These are phyloP conservation scores for Tieghemiomyces parasiticus DNA, from an alignment of 192 early-diverging fungal species.

Conservation along the genomic window DNA sequence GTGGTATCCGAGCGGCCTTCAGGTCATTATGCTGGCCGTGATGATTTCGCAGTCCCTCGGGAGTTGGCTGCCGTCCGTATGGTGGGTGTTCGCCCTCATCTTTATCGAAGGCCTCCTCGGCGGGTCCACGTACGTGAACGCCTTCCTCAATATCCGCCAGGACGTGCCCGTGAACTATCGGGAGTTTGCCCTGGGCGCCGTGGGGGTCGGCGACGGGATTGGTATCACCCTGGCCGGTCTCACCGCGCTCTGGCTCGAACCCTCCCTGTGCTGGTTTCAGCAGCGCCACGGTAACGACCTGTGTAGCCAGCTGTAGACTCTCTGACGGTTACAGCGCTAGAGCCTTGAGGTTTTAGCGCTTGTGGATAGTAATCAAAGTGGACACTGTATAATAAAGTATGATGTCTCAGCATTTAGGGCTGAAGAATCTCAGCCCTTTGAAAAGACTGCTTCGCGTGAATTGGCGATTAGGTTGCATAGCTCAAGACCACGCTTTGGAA, in stretches of 20 bases:
- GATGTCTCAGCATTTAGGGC: too few relatives aligned
- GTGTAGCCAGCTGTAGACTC: slow-evolving; percentile 5
- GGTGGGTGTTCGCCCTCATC: slow-evolving; percentile 19
- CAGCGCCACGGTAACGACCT: neutral
- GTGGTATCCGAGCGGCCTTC: slow-evolving; percentile 21
- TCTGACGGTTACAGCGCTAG: too few relatives aligned
- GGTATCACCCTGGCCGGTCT: slow-evolving; percentile 24
- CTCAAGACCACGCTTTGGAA: too few relatives aligned
- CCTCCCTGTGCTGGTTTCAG: slow-evolving; percentile 15
- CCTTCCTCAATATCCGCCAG: slow-evolving; percentile 19
- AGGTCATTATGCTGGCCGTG: slow-evolving; percentile 15
- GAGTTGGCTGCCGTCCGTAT: slow-evolving; percentile 17
- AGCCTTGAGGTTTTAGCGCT: too few relatives aligned
- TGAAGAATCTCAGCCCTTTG: too few relatives aligned
- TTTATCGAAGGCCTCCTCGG: slow-evolving; percentile 27
- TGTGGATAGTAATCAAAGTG: too few relatives aligned
- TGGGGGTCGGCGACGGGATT: slow-evolving; percentile 20
- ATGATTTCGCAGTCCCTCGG: slow-evolving; percentile 17
- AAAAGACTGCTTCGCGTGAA: too few relatives aligned
- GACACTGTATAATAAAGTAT: too few relatives aligned
- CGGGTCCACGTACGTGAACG: slow-evolving; percentile 27
- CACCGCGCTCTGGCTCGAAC: slow-evolving; percentile 23
- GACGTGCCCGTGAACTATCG: slow-evolving; percentile 19
- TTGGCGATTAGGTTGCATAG: too few relatives aligned
- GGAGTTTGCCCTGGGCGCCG: slow-evolving; percentile 24